These are phyloP conservation scores for Wilcoxina mikolae DNA, from an alignment of 495 filamentous ascomycete genomes.

Conservation along the genomic window DNA sequence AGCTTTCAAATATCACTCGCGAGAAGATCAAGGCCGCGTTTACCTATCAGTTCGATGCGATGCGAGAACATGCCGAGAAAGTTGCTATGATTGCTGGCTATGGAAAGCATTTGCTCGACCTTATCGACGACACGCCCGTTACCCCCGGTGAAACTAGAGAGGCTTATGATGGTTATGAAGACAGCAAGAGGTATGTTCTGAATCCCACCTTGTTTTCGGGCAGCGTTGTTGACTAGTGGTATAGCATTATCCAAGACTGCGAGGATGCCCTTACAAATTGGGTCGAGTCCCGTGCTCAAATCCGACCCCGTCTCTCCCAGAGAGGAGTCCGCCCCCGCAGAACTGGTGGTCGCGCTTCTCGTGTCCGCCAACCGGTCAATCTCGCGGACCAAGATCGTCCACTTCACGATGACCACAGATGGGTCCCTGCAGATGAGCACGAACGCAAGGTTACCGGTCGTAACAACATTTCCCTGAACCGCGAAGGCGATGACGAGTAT, in stretches of 20 bases:
- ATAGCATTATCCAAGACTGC: conserved; percentile 92
- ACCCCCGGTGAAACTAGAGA: conserved; percentile 93
- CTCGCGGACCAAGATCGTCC: conserved; percentile 73
- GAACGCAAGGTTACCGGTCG: conserved; percentile 25
- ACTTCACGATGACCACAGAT: conserved; percentile 66
- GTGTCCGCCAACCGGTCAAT: conserved; percentile 52
- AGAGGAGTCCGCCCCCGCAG: conserved; percentile 74
- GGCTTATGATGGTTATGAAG: conserved; percentile 96
- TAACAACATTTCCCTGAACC: conserved; percentile 21
- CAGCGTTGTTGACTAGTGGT: neutral
- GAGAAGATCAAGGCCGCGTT: conserved; percentile 98
- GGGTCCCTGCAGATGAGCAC: conserved; percentile 76
- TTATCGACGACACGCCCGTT: conserved; percentile 91
- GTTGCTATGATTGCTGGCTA: conserved; percentile 93
- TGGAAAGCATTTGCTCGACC: conserved; percentile 88
- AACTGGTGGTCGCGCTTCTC: conserved; percentile 48
- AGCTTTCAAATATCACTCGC: conserved; percentile 96
- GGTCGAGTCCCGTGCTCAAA: conserved; percentile 76
- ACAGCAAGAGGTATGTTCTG: conserved; percentile 58
- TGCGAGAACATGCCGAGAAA: conserved; percentile 97
- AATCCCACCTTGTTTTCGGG: neutral
- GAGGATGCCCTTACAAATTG: conserved; percentile 95
- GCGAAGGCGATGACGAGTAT: conserved; percentile 47
- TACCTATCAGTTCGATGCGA: conserved; percentile 94
- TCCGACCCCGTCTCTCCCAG: conserved; percentile 68